Percentiles rank a stretch among this genome's conserved stretches.
Evolutionary conservation across 2,329 filamentous ascomycete species (phyloP).

Genomic region (Pseudonectria buxi): DNA sequence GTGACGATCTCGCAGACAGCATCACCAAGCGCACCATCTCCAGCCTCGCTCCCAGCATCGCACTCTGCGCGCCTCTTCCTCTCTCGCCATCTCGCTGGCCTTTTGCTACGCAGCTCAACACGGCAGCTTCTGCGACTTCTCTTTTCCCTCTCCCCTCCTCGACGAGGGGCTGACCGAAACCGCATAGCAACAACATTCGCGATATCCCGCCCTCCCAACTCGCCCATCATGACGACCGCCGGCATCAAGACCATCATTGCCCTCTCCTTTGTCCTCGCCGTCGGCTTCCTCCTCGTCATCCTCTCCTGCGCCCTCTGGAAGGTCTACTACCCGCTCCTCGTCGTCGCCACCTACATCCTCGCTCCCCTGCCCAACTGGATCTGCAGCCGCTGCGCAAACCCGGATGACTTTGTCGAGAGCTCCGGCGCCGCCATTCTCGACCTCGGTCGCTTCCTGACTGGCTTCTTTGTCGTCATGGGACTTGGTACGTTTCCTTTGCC

Average conservation of each 20-base stretch:
- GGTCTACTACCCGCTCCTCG: constrained; percentile 89
- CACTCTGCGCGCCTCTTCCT: constrained; percentile 1
- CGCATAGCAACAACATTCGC: neutral
- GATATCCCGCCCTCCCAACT: constrained; percentile 2
- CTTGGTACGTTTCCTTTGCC: constrained; percentile 65
- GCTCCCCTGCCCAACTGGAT: constrained; percentile 97
- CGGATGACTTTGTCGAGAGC: constrained; percentile 91
- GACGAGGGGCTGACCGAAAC: constrained; percentile 5
- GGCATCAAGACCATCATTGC: constrained; percentile 99
- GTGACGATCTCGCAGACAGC: neutral
- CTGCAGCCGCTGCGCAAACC: constrained; percentile 78
- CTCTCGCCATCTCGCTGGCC: neutral
- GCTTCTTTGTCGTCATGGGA: constrained; percentile 95
- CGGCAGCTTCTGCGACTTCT: constrained; percentile 1
- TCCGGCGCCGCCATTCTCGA: constrained; percentile 81
- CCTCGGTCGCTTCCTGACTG: constrained; percentile 87
- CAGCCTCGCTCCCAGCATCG: neutral
- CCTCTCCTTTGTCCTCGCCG: constrained; percentile 96
- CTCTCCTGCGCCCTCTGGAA: constrained; percentile 93
- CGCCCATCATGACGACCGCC: constrained; percentile 59
- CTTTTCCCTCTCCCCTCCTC: constrained; percentile 2
- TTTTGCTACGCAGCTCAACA: constrained; percentile 1
- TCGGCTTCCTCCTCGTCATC: constrained; percentile 98
- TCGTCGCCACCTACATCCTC: constrained; percentile 90
- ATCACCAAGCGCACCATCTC: constrained; percentile 8